Conservation (phyloP, 2,329 filamentous ascomycete species). For the Aspergillus alliaceus region DNA sequence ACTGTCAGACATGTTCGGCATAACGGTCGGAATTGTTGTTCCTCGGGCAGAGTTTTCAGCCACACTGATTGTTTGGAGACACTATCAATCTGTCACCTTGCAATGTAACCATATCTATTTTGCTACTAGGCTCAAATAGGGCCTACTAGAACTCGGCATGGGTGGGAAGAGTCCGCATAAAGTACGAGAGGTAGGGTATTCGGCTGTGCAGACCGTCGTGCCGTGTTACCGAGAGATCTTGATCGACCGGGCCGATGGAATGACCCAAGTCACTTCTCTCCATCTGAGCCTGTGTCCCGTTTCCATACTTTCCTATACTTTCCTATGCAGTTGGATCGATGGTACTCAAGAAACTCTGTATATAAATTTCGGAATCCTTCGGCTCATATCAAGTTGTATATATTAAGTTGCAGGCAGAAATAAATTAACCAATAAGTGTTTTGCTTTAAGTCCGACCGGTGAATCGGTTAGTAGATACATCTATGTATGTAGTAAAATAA, state of each 20-base stretch:
- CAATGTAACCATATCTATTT: background rate
- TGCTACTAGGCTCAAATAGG: background rate
- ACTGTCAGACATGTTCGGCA: background rate
- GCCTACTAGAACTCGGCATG: background rate
- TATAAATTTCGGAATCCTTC: background rate
- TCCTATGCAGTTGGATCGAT: background rate
- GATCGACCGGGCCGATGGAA: constrained; percentile 16
- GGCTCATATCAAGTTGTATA: background rate
- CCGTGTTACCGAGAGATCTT: constrained; percentile 10
- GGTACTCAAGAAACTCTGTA: background rate
- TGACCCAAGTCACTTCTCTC: constrained; percentile 6
- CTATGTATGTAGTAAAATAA: background rate
- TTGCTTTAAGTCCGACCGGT: background rate
- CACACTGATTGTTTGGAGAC: background rate
- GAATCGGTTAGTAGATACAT: background rate
- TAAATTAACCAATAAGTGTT: background rate
- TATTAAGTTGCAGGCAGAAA: background rate
- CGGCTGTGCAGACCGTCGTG: constrained; percentile 4
- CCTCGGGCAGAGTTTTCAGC: background rate
- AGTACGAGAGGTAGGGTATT: background rate
- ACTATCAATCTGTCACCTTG: background rate
- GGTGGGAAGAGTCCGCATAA: background rate
- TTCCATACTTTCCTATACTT: background rate
- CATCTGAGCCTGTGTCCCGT: background rate
- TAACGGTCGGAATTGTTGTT: background rate